Conservation (phyloP, 2,329 filamentous ascomycete species). For the Thelonectria discophora region DNA sequence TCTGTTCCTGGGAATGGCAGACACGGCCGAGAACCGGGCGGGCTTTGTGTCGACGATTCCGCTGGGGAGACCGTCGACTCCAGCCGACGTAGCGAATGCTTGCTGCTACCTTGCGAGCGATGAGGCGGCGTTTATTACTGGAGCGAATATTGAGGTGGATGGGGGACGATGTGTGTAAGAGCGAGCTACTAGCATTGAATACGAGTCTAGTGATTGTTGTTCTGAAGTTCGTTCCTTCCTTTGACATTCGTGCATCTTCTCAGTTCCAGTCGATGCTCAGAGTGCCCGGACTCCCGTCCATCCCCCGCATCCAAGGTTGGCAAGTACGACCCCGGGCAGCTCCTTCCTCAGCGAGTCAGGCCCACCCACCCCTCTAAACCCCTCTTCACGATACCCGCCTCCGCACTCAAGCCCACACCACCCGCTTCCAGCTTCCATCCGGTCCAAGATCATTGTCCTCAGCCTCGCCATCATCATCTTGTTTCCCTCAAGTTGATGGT, state of each 20-base stretch:
- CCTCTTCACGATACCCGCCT: background rate
- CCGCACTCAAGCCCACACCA: slow-evolving; percentile 4
- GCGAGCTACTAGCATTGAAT: background rate
- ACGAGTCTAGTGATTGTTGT: background rate
- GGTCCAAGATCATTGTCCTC: background rate
- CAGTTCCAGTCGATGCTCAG: background rate
- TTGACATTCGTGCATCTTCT: background rate
- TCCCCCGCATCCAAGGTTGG: background rate
- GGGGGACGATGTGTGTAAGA: slow-evolving; percentile 43
- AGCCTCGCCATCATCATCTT: background rate
- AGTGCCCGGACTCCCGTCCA: background rate
- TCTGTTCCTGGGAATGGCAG: slow-evolving; percentile 67
- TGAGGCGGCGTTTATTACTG: slow-evolving; percentile 76
- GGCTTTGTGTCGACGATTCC: slow-evolving; percentile 64
- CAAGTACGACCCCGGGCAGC: background rate
- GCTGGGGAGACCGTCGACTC: slow-evolving; percentile 63
- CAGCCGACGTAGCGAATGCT: slow-evolving; percentile 75
- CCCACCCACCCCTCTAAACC: background rate
- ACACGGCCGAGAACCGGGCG: slow-evolving; percentile 68
- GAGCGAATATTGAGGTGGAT: slow-evolving; percentile 68
- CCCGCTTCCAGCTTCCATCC: background rate
- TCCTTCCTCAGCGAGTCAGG: background rate
- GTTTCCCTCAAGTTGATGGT: background rate
- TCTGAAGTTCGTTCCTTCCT: background rate
- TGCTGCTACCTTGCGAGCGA: slow-evolving; percentile 76